phyloP scores from a whole-genome alignment of 192 early-diverging fungal genomes.

The Dispira simplex region DNA sequence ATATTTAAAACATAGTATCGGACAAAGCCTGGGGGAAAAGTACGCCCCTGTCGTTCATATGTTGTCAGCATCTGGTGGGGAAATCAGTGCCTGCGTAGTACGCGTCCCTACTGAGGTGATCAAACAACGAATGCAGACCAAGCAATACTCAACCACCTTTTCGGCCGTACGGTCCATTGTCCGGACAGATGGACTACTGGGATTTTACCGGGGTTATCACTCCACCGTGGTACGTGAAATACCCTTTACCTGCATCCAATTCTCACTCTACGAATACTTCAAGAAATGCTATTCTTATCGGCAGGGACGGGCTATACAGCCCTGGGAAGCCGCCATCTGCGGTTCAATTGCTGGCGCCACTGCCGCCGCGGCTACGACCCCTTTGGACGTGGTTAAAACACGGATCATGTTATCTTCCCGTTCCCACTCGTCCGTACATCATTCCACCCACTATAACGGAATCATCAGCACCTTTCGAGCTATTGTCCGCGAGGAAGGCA shows the following conservation, averaged over 20 bases:
- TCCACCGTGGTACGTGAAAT: slow-evolving; percentile 92
- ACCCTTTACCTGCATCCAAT: slow-evolving; percentile 94
- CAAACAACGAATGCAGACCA: slow-evolving; percentile 90
- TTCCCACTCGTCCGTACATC: slow-evolving; percentile 24
- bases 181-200: slow-evolving; percentile 52
- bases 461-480: slow-evolving; percentile 51
- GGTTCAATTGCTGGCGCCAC: slow-evolving; percentile 80
- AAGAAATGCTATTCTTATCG: slow-evolving; percentile 41
- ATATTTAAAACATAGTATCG: slow-evolving; percentile 41
- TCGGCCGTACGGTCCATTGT: slow-evolving; percentile 49
- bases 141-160: slow-evolving; percentile 46
- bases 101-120: slow-evolving; percentile 92
- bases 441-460: slow-evolving; percentile 41
- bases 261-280: slow-evolving; percentile 85
- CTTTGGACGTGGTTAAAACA: slow-evolving; percentile 93
- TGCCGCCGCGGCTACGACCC: slow-evolving; percentile 83
- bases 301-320: slow-evolving; percentile 32
- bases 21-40: slow-evolving; percentile 14
- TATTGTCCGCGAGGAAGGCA: slow-evolving; percentile 68
- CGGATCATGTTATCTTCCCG: slow-evolving; percentile 85
- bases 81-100: slow-evolving; percentile 82
- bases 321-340: slow-evolving; percentile 74
- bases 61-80: slow-evolving; percentile 77
- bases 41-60: slow-evolving; percentile 65
- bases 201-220: slow-evolving; percentile 85